Evolutionary conservation across 257 asterid genomes (phyloP), one percentile per base, ranked within the genome.

Genomic region (Scutellaria galericulata): DNA sequence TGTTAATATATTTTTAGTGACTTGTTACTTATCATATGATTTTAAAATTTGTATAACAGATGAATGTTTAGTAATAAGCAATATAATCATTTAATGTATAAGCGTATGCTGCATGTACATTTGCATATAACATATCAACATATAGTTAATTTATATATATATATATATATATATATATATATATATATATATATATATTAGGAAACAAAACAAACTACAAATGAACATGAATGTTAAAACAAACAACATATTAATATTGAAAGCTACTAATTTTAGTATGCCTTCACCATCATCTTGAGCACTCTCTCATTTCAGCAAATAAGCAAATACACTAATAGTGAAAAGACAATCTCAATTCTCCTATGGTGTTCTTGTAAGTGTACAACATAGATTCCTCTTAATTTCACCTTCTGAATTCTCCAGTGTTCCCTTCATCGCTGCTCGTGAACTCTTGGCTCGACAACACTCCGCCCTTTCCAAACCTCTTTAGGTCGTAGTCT

Each of bases 391-490:
- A 53, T 47, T 40, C 4, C n/a, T 12, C 79, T 4, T 83, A 85
- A 57, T 64, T 56, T 27, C 74, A 87, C 3, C 79, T 72, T 4
- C 75, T 40, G 6, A 22, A 83, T 47, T 88, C 92, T 6, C 84
- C 79, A 0, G 88, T 79, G 9, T 41, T 70, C 31, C 77, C 84
- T 7, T 76, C 83, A 13, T 88, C 95, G 9, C 87, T 64, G 79
- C 92, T 86, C 10, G 80, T 65, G 83, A 82, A 90, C 66, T 92
- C 98, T 66, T 88, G 96, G 79, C 96, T 89, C 2, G 92, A 81
- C 79, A 35, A 2, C 5, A 54, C 5, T 8, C 73, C 88, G 0
- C 82, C 66, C 66, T 82, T 87, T 11, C 63, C 83, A 20, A 83
- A 68, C 50, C 59, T 82, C 55, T 72, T 85, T 56, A 83, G 10